phyloP scores from a whole-genome alignment of 805 yeast species.

The Candida multigemmis region DNA sequence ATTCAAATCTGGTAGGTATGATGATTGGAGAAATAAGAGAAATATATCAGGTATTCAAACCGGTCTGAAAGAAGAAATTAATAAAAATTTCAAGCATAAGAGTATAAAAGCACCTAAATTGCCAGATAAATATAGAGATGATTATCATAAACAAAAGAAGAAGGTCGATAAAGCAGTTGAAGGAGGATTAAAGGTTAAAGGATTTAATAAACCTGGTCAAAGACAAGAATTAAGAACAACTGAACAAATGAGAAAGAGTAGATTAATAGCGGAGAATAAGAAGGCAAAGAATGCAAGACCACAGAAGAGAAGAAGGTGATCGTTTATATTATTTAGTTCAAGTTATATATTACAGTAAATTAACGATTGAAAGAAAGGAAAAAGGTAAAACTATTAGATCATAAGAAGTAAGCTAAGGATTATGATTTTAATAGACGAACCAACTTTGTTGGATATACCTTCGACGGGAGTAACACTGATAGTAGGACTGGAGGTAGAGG shows the following conservation, averaged over 20 bases:
- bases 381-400: too few species aligned
- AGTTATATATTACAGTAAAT: too few species aligned
- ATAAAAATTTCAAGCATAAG: constrained; percentile 59
- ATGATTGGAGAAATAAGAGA: constrained; percentile 65
- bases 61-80: constrained; percentile 13
- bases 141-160: constrained; percentile 72
- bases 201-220: constrained; percentile 41
- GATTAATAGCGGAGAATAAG: constrained; percentile 62
- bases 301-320: constrained; percentile 15
- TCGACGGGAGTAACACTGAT: too few species aligned
- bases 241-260: constrained; percentile 70
- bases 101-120: constrained; percentile 71
- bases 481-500: too few species aligned
- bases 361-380: too few species aligned
- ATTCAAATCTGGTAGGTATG: constrained; percentile 83
- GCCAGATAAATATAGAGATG: constrained; percentile 89
- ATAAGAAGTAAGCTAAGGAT: too few species aligned
- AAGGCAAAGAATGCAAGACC: constrained; percentile 86
- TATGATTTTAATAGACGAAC: too few species aligned
- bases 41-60: not conserved
- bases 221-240: constrained; percentile 54
- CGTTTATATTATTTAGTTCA: too few species aligned
- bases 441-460: too few species aligned
- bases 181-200: constrained; percentile 65
- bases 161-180: constrained; percentile 75